Conservation (phyloP, 1,284 basidiomycete genomes). For the Cystobasidiaceae sp. region DNA sequence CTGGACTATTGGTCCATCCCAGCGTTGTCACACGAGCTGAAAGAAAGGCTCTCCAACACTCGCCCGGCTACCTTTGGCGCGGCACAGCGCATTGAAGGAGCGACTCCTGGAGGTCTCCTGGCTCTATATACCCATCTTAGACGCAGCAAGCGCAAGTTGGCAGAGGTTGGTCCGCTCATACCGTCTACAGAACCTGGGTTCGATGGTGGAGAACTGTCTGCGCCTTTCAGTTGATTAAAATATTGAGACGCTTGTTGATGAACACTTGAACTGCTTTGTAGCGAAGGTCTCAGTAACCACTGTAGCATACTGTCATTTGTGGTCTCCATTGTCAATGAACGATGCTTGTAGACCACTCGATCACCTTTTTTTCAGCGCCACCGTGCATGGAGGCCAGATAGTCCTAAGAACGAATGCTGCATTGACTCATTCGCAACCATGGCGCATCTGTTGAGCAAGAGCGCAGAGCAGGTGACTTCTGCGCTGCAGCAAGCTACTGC, state of each 20-base stretch:
- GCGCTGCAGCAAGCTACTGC: conserved; percentile 41
- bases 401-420: neutral
- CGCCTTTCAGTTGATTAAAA: no score
- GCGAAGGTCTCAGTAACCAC: no score
- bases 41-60: conserved; percentile 59
- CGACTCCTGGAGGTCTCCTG: conserved; percentile 68
- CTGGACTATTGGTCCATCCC: conserved; percentile 64
- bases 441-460: conserved; percentile 40
- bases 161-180: neutral
- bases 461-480: conserved; percentile 39
- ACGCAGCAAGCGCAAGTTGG: conserved; percentile 3
- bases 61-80: conserved; percentile 69
- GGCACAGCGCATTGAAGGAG: conserved; percentile 78
- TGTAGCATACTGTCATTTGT: no score
- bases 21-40: conserved; percentile 70
- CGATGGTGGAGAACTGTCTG: conserved; percentile 1
- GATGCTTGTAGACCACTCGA: no score
- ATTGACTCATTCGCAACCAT: conserved; percentile 31
- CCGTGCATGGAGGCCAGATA: no score
- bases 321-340: no score
- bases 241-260: no score
- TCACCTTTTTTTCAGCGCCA: no score
- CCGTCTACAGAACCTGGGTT: conserved; percentile 4
- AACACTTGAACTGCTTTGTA: no score
- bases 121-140: conserved; percentile 59